Conservation (phyloP, 139 green algal genomes). For the Chlorella sp. region DNA sequence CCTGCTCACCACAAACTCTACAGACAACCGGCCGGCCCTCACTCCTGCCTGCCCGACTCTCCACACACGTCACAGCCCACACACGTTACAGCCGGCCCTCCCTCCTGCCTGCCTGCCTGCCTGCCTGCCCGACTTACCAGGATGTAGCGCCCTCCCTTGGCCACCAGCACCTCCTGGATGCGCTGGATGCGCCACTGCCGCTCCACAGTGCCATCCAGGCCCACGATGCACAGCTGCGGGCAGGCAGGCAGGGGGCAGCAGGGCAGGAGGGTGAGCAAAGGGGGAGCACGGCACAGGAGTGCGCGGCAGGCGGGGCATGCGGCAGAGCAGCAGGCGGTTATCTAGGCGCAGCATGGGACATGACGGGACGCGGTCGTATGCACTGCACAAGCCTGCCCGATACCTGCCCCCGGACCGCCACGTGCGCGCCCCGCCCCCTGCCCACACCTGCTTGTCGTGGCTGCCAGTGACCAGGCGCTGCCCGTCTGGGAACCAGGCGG, state of each 20-base stretch:
- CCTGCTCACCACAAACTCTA: too few relatives aligned
- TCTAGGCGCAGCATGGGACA: background rate
- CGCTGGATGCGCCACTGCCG: conserved; percentile 36
- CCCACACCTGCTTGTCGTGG: conserved; percentile 69
- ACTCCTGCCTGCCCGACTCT: too few relatives aligned
- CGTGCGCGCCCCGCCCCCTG: background rate
- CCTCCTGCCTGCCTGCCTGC: too few relatives aligned
- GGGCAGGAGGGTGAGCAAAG: background rate
- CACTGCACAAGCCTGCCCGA: background rate
- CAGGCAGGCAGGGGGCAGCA: background rate
- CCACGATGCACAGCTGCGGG: conserved; percentile 20
- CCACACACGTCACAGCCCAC: too few relatives aligned
- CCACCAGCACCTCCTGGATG: conserved; percentile 33
- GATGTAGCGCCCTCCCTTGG: conserved; percentile 27
- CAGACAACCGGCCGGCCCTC: too few relatives aligned
- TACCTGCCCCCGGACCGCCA: background rate
- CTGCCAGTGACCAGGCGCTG: conserved; percentile 77
- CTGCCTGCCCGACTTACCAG: background rate
- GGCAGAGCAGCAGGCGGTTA: background rate
- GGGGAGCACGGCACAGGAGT: background rate
- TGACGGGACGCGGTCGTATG: background rate
- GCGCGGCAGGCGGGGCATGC: background rate
- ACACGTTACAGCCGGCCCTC: too few relatives aligned
- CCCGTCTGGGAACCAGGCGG: conserved; percentile 86
- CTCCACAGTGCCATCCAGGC: conserved; percentile 12